Percentiles rank a stretch among this genome's conserved stretches.
These are phyloP conservation scores for Ambrosiella xylebori DNA, from an alignment of 2,329 filamentous ascomycete genomes.

Conservation along the genomic window DNA sequence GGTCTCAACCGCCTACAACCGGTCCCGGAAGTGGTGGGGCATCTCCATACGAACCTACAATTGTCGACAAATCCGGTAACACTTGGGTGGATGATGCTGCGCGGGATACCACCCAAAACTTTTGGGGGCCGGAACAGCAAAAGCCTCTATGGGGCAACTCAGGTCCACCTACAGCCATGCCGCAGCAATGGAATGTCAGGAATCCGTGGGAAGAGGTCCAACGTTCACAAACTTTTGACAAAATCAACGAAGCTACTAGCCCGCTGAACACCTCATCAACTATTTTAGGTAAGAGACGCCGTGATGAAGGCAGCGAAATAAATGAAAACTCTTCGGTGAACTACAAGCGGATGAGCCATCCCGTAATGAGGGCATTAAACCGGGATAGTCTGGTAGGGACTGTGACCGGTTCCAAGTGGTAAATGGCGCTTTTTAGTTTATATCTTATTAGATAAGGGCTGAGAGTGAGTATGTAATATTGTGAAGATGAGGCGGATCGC, in stretches of 20 bases:
- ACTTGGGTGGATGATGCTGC: conserved; percentile 3
- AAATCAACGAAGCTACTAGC: conserved; percentile 2
- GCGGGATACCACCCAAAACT: conserved; percentile 3
- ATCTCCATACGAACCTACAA: conserved; percentile 11
- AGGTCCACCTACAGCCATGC: background rate
- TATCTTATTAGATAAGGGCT: background rate
- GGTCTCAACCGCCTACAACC: conserved; percentile 1
- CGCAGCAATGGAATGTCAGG: conserved; percentile 2
- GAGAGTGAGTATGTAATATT: background rate
- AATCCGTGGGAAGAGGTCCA: conserved; percentile 9
- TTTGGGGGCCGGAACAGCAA: conserved; percentile 5
- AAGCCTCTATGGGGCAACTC: conserved; percentile 7
- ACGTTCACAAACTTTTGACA: conserved; percentile 6
- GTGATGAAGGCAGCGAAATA: conserved; percentile 7
- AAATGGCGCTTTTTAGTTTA: background rate
- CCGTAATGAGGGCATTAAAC: background rate
- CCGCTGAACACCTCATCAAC: background rate
- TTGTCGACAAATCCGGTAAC: conserved; percentile 5
- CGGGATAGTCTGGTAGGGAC: background rate
- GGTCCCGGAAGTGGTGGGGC: conserved; percentile 2
- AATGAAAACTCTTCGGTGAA: conserved; percentile 2
- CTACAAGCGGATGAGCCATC: conserved; percentile 7
- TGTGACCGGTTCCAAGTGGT: background rate
- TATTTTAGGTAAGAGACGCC: conserved; percentile 10
- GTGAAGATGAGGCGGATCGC: too few relatives aligned